phyloP scores from a whole-genome alignment of 169 alveolate genomes.

The Hepatocystis sp. region DNA sequence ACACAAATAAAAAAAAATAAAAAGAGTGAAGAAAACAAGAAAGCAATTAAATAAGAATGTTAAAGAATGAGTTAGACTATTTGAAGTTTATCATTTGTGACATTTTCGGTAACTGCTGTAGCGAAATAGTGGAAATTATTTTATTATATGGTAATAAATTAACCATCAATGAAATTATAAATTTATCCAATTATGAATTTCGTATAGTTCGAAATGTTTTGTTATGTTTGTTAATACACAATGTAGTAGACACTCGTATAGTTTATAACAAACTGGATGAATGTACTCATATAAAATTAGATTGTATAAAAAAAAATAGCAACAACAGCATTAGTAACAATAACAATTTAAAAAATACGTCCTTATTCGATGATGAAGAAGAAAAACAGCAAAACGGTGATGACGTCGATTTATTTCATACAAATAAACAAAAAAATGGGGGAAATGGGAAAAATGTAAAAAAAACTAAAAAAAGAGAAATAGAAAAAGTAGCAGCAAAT shows the following conservation, averaged over 20 bases:
- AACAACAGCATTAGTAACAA: too few species aligned
- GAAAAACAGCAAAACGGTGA: too few species aligned
- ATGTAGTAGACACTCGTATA: constrained; percentile 26
- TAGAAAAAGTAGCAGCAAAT: too few species aligned
- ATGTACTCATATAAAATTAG: constrained; percentile 23
- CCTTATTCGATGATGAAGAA: too few species aligned
- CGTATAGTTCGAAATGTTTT: constrained; percentile 33
- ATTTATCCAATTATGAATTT: constrained; percentile 43
- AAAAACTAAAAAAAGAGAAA: too few species aligned
- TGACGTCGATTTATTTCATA: too few species aligned
- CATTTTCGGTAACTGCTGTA: constrained; percentile 30
- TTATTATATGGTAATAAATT: constrained; percentile 51
- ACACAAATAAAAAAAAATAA: too few species aligned
- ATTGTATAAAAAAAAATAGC: background rate
- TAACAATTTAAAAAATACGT: too few species aligned
- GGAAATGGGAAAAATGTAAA: too few species aligned
- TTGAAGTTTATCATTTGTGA: constrained; percentile 44
- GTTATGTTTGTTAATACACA: constrained; percentile 47
- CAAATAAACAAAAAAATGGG: too few species aligned
- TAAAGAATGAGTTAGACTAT: constrained; percentile 50
- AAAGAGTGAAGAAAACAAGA: too few species aligned
- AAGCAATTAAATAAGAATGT: too few species aligned
- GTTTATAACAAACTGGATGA: constrained; percentile 30
- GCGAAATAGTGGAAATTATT: constrained; percentile 58
- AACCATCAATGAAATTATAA: constrained; percentile 47